Percentiles rank a stretch among this genome's conserved stretches.
These are phyloP conservation scores for Xylaria sp. DNA, from an alignment of 2,329 filamentous ascomycete species.

Conservation along the genomic window DNA sequence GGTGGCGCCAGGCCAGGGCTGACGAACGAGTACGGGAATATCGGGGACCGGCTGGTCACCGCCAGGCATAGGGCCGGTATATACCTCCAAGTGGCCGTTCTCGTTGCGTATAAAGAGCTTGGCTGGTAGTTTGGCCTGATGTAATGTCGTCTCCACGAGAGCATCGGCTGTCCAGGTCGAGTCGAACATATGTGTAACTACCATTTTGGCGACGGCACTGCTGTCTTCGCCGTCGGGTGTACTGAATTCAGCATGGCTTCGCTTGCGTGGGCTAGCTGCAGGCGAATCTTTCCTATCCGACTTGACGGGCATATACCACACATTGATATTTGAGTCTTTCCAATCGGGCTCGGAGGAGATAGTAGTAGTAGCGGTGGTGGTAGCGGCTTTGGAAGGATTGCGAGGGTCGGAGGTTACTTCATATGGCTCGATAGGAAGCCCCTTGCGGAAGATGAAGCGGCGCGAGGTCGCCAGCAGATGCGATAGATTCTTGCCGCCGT, in stretches of 20 bases:
- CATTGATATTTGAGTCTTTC: conserved; percentile 78
- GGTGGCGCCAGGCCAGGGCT: conserved; percentile 80
- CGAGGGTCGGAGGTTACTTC: conserved; percentile 69
- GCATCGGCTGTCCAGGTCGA: conserved; percentile 79
- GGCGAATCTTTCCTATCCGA: conserved; percentile 44
- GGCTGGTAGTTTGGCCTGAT: conserved; percentile 74
- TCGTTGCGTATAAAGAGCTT: conserved; percentile 75
- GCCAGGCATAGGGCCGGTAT: conserved; percentile 74
- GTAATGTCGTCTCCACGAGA: conserved; percentile 72
- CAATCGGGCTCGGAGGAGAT: conserved; percentile 72
- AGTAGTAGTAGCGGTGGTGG: conserved; percentile 51
- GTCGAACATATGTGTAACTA: conserved; percentile 83
- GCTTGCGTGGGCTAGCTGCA: conserved; percentile 49
- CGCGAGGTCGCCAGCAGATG: conserved; percentile 85
- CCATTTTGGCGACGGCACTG: conserved; percentile 65
- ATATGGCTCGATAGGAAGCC: conserved; percentile 75
- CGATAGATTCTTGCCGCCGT: conserved; percentile 82
- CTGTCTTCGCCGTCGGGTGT: conserved; percentile 52
- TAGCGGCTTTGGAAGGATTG: conserved; percentile 51
- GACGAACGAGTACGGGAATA: conserved; percentile 76
- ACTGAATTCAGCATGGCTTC: conserved; percentile 59
- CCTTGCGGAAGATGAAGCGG: conserved; percentile 86
- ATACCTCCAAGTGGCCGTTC: conserved; percentile 73
- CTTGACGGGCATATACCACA: conserved; percentile 81
- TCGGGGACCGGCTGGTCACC: conserved; percentile 64